These are phyloP conservation scores for Capsella bursapastoris DNA, from an alignment of 345 rosid species.

Conservation along the genomic window DNA sequence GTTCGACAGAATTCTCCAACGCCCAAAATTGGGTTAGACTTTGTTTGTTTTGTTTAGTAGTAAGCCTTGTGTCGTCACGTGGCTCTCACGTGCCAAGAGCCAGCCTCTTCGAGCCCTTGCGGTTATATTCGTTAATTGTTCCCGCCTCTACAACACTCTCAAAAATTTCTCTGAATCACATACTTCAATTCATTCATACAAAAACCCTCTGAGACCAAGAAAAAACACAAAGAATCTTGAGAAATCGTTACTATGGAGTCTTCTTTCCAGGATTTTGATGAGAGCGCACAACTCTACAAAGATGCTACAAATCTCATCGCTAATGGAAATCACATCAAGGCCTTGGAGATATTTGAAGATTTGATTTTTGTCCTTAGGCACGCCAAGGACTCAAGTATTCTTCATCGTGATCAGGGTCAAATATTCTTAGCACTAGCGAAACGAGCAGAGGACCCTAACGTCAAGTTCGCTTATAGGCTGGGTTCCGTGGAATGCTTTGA, in stretches of 20 bases:
- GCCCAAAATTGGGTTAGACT: not conserved
- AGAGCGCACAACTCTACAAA: not conserved
- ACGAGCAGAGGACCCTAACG: not conserved
- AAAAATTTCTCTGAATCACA: conserved; percentile 8
- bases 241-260: conserved; percentile 18
- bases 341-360: conserved; percentile 23
- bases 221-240: conserved; percentile 3
- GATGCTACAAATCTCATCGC: not conserved
- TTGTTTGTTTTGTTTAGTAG: not conserved
- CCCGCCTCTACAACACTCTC: conserved; percentile 7
- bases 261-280: not conserved
- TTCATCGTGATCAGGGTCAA: not conserved
- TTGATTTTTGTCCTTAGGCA: not conserved
- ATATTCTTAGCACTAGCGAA: not conserved
- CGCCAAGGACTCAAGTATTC: not conserved
- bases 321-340: conserved; percentile 4
- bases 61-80: conserved; percentile 10
- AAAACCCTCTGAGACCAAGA: not conserved
- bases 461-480: not conserved
- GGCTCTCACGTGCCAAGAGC: conserved; percentile 31
- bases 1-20: conserved; percentile 25
- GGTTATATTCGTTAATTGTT: conserved; percentile 14
- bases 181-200: not conserved
- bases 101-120: not conserved
- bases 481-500: not conserved